Evolutionary conservation across 495 filamentous ascomycete species (phyloP), one percentile per base, ranked within the genome.

Genomic region (Podospora comata): DNA sequence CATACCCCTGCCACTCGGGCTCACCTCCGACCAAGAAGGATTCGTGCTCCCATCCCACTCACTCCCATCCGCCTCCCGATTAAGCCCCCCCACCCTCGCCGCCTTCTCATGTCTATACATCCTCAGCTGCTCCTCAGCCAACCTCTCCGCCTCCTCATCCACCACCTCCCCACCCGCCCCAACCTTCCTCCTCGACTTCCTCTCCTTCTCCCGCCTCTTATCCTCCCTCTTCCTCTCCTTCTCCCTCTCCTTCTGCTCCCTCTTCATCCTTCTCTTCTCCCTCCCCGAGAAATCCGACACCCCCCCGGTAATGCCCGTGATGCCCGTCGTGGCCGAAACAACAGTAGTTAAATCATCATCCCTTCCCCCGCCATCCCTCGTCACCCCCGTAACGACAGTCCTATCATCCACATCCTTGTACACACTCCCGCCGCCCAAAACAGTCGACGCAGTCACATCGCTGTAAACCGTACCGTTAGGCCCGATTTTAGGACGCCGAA

Each of bases 61-160:
- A 66, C 86, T 90, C 61, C 87, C 91, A 65, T 97, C 93, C 57
- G 86, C 79, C 69, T 90, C 81, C 60, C 88, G 86, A 76, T 97
- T 97, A 72, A 97, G 79, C 19, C 93, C 93, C 54, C 93, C 93
- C 20, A 97, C 91, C 39, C 89, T 84, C 2, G 93, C 93, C 4
- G 92, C 80, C 73, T 90, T 92, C 78, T 97, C 93, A 74, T 91
- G 84, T 7, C 92, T 89, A 80, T 97, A 97, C 2, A 87, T 86
- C 54, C 90, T 87, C 34, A 87, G 76, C 9, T 82, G 76, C 64
- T 79, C 71, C 71, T 83, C 74, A 57, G 94, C 87, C 64, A 91
- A 90, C n/a, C 82, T 83, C 75, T 95, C 91, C 16, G 81, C 85
- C 53, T 83, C 84, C 57, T 86, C 86, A 75, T 89, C 88, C 71